Percentiles rank a stretch among this genome's conserved stretches.
These are phyloP conservation scores for Arabidopsis thaliana DNA, from an alignment of 345 rosid species.

Conservation along the genomic window TAIR10.1 NC_003070.9:1984501-1985000, in stretches of 20 bases:
- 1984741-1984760: conserved; percentile 71
- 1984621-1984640: conserved; percentile 62
- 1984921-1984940: conserved; percentile 1
- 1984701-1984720: conserved; percentile 26
- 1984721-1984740: conserved; percentile 31
- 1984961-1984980: conserved; percentile 3
- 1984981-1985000: conserved; percentile 23
- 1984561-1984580: conserved; percentile 56
- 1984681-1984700: conserved; percentile 12
- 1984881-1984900: conserved; percentile 90
- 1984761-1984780: conserved; percentile 77
- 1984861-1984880: conserved; percentile 91
- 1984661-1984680: conserved; percentile 78
- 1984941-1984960: conserved; percentile 11
- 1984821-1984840: conserved; percentile 96
- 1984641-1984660: conserved; percentile 43
- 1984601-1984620: conserved; percentile 66
- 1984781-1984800: conserved; percentile 96
- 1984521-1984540: conserved; percentile 16
- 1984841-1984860: conserved; percentile 93
- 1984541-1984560: conserved; percentile 52
- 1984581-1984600: conserved; percentile 32
- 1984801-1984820: conserved; percentile 98
- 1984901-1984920: conserved; percentile 53
- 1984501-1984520: conserved; percentile 7